Evolutionary conservation across 495 filamentous ascomycete genomes (phyloP).

Genomic region (Penicillium egyptiacum): DNA sequence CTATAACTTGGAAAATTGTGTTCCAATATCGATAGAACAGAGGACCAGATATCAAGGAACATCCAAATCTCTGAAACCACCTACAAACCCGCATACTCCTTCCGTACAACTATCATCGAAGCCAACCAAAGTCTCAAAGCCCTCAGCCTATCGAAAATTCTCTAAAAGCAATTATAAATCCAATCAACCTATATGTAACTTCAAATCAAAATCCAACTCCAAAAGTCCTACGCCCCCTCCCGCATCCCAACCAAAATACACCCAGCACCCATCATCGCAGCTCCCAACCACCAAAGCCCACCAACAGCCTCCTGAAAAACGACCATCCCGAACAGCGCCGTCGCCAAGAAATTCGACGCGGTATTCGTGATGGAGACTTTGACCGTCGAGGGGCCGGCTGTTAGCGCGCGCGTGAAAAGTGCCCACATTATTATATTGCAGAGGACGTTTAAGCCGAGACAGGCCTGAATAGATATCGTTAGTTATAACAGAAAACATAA

Average conservation of each 20-base stretch:
- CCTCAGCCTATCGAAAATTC: neutral
- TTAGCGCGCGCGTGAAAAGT: conserved; percentile 77
- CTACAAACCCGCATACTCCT: neutral
- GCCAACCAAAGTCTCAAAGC: neutral
- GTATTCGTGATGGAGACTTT: conserved; percentile 94
- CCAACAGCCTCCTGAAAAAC: conserved; percentile 72
- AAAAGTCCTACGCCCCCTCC: conserved; percentile 53
- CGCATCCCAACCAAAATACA: conserved; percentile 88
- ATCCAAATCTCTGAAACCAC: too few species aligned
- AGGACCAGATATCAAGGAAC: too few species aligned
- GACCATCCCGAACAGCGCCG: conserved; percentile 75
- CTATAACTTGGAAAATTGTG: too few species aligned
- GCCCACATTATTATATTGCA: conserved; percentile 97
- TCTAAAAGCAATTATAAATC: neutral
- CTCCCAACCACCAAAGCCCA: conserved; percentile 86
- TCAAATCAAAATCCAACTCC: neutral
- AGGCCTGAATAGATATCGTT: conserved; percentile 52
- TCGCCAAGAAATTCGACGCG: conserved; percentile 86
- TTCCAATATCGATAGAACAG: too few species aligned
- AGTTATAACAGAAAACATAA: conserved; percentile 11
- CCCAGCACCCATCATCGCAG: conserved; percentile 78
- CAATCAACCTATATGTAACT: neutral
- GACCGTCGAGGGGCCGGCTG: conserved; percentile 77
- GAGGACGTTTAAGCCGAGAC: conserved; percentile 82
- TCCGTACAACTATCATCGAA: neutral